Evolutionary conservation across 1,284 basidiomycete genomes (phyloP), one percentile per base, ranked within the genome.

Genomic region (Schizophyllum commune): DNA sequence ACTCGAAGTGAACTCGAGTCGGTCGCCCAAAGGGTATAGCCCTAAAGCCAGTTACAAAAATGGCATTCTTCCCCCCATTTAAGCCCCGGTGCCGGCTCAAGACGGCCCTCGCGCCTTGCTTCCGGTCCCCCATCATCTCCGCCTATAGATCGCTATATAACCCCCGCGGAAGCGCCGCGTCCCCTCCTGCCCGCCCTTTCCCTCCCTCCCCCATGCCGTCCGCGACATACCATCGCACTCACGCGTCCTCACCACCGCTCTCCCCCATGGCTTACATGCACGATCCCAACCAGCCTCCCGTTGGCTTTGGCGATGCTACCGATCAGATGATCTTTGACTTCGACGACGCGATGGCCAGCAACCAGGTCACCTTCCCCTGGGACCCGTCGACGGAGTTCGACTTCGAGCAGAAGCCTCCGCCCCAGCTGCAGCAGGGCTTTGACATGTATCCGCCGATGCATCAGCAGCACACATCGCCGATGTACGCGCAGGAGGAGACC

Each of bases 251-350:
- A 47, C 39, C 39, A 47, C 39, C 39, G 39, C 39, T 47, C 39
- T 47, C 39, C 39, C 39, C 39, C 39, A 17, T 47, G 39, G 39
- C 39, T 8, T 47, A 47, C 39, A 47, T 47, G 39, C 39, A 47
- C 39, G 39, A 47, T 17, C 39, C 39, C 39, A 47, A 47, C 39
- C 39, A 47, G 39, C 39, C 39, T 8, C 13, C 39, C 39, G 39
- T 47, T 17, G 17, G 39, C 39, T 47, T 47, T 17, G 39, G 39
- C 39, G 39, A 47, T 47, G 39, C 39, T 17, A 47, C 39, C 39
- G 83, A 85, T 72, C 80, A 82, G 65, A 78, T 88, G 76, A 80
- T 89, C 72, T 86, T 87, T 67, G 85, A 89, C 66, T 77, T 89
- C 70, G 87, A 90, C 68, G 83, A 85, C 63, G 67, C 73, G 60